Conservation (phyloP, 176 grass and related monocot genomes). For the Cenchrus fungigraminus region DNA sequence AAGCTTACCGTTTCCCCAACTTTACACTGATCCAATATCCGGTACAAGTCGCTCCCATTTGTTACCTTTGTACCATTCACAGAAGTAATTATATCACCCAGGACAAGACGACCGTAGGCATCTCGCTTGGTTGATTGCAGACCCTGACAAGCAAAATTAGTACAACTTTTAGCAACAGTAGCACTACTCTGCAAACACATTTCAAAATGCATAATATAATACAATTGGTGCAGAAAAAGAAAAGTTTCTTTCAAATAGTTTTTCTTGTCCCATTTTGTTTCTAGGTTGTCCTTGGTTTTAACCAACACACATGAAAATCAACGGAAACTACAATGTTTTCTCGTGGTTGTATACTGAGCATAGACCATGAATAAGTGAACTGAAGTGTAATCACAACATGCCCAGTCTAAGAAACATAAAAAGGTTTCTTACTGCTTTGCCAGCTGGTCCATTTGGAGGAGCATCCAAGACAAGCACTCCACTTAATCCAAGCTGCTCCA, state of each 20-base stretch:
- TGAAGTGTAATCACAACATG: constrained; percentile 10
- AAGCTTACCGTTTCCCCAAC: constrained; percentile 88
- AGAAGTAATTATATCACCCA: constrained; percentile 93
- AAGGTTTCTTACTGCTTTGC: constrained; percentile 76
- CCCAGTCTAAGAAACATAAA: neutral
- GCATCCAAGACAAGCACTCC: constrained; percentile 98
- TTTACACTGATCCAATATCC: constrained; percentile 98
- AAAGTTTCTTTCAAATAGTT: neutral
- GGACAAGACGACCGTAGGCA: constrained; percentile 81
- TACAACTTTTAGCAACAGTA: constrained; percentile 19
- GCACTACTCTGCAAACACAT: neutral
- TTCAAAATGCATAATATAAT: neutral
- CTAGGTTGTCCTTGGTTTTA: neutral
- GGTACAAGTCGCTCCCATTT: constrained; percentile 90
- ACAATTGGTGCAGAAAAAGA: neutral
- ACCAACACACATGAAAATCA: neutral
- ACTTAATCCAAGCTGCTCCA: constrained; percentile 96
- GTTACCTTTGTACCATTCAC: constrained; percentile 91
- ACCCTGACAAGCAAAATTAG: constrained; percentile 54
- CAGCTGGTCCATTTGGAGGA: constrained; percentile 90
- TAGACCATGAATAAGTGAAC: neutral
- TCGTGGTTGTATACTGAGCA: neutral
- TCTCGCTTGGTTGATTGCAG: constrained; percentile 88
- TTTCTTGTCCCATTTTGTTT: neutral
- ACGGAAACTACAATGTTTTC: neutral